Percentiles rank a stretch among this genome's conserved stretches.
Evolutionary conservation across 805 yeast species (phyloP).

Genomic region (Hanseniaspora meyeri): DNA sequence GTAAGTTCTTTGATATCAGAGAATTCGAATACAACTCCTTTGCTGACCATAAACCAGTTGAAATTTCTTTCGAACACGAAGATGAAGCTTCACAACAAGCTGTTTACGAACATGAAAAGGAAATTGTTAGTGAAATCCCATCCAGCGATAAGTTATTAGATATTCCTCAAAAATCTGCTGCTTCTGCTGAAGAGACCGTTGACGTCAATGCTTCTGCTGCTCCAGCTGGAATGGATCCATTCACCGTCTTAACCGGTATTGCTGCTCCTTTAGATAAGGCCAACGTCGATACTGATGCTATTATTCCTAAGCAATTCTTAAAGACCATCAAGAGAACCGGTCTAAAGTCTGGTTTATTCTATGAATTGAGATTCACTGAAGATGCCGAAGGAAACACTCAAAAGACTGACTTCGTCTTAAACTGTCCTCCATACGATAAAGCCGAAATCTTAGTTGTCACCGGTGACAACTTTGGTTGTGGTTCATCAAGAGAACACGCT

Average conservation of each 20-base stretch:
- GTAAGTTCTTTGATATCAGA: constrained; percentile 84
- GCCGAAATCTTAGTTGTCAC: constrained; percentile 80
- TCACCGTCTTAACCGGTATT: constrained; percentile 62
- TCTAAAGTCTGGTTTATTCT: constrained; percentile 73
- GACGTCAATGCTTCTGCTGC: constrained; percentile 26
- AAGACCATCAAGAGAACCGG: constrained; percentile 98
- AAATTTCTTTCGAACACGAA: constrained; percentile 36
- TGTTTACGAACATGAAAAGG: constrained; percentile 59
- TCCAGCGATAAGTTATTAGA: constrained; percentile 48
- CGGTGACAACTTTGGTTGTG: constrained; percentile 98
- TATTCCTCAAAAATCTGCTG: constrained; percentile 39
- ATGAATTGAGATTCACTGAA: constrained; percentile 71
- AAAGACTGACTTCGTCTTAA: constrained; percentile 82
- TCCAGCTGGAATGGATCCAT: constrained; percentile 54
- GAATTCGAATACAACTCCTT: constrained; percentile 53
- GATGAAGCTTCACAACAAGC: constrained; percentile 55
- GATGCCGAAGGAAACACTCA: constrained; percentile 58
- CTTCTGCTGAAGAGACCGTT: constrained; percentile 19
- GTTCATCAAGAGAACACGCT: constrained; percentile 98
- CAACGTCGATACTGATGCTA: constrained; percentile 96
- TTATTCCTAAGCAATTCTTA: constrained; percentile 95
- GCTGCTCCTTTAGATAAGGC: constrained; percentile 93
- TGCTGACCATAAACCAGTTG: constrained; percentile 43
- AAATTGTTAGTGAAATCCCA: constrained; percentile 42
- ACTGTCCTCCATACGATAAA: constrained; percentile 66